A percentile compares a stretch with the other conserved stretches of the same genome.
Evolutionary conservation across 805 yeast species (phyloP).

Genomic region (Hanseniaspora jakobsenii): DNA sequence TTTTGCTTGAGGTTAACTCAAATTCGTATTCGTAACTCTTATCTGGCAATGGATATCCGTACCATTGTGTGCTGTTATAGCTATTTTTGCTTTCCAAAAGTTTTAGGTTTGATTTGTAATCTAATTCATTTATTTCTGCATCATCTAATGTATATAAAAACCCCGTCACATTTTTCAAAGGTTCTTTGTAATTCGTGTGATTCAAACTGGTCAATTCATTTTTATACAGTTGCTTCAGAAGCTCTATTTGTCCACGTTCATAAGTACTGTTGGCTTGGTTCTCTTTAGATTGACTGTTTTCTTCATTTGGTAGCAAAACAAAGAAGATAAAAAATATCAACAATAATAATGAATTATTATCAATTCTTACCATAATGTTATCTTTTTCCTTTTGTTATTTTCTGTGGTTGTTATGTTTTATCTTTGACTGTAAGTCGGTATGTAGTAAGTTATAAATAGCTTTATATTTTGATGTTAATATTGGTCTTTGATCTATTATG

Average conservation of each 20-base stretch:
- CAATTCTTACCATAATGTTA: slow-evolving; percentile 5
- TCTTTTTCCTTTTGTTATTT: too few relatives aligned
- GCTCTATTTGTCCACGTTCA: not conserved
- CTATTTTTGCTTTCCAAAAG: not conserved
- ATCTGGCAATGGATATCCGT: slow-evolving; percentile 9
- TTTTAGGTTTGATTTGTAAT: not conserved
- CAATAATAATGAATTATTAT: slow-evolving; percentile 7
- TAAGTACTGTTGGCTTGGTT: slow-evolving; percentile 1
- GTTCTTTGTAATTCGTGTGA: not conserved
- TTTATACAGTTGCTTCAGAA: not conserved
- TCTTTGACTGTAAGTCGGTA: too few relatives aligned
- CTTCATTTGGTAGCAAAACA: slow-evolving; percentile 7
- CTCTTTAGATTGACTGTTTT: not conserved
- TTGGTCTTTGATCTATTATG: too few relatives aligned
- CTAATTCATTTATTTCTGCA: not conserved
- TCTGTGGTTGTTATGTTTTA: too few relatives aligned
- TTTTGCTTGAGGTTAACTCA: not conserved
- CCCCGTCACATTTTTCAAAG: slow-evolving; percentile 10
- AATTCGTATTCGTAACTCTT: slow-evolving; percentile 8
- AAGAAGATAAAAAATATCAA: slow-evolving; percentile 11
- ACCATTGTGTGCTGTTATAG: not conserved
- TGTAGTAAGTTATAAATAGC: too few relatives aligned
- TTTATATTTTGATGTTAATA: too few relatives aligned
- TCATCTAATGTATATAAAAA: slow-evolving; percentile 11
- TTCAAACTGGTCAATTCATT: not conserved